Conservation (phyloP, 495 filamentous ascomycete genomes). For the Sabuloglossum arenarium region DNA sequence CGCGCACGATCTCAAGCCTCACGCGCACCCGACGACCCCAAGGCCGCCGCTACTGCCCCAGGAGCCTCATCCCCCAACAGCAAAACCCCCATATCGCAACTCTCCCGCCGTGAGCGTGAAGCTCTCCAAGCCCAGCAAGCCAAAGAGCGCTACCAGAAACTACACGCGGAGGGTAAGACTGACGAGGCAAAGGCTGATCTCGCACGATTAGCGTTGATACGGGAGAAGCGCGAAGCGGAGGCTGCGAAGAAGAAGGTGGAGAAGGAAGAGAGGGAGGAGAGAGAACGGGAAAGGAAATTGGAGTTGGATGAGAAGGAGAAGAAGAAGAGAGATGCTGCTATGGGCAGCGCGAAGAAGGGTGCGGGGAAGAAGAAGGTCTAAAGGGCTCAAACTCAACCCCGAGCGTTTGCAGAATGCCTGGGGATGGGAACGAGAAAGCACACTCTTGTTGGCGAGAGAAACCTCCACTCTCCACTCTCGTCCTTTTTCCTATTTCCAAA, state of each 20-base stretch:
- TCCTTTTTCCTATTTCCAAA: no score
- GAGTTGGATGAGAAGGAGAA: slow-evolving; percentile 28
- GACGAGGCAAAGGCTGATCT: slow-evolving; percentile 91
- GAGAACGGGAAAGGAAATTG: slow-evolving; percentile 13
- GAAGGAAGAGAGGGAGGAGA: slow-evolving; percentile 20
- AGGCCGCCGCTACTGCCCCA: slow-evolving; percentile 10
- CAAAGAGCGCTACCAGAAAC: slow-evolving; percentile 76
- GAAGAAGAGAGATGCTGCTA: slow-evolving; percentile 41
- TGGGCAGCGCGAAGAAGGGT: slow-evolving; percentile 14
- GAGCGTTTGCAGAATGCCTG: no score
- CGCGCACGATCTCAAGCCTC: slow-evolving; percentile 39
- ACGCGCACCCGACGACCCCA: slow-evolving; percentile 19
- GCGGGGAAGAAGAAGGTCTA: background rate
- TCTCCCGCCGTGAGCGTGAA: slow-evolving; percentile 72
- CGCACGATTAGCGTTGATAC: slow-evolving; percentile 56
- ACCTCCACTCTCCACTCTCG: no score
- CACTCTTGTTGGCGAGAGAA: no score
- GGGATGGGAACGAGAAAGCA: no score
- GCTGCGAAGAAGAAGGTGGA: slow-evolving; percentile 53
- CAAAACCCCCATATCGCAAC: slow-evolving; percentile 23
- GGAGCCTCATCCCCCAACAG: slow-evolving; percentile 2
- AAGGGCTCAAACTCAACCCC: background rate
- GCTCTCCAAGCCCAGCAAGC: slow-evolving; percentile 72
- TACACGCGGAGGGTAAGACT: slow-evolving; percentile 91
- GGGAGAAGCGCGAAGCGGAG: slow-evolving; percentile 73